Conservation (phyloP, 805 yeast genomes). For the Spathaspora sp. region DNA sequence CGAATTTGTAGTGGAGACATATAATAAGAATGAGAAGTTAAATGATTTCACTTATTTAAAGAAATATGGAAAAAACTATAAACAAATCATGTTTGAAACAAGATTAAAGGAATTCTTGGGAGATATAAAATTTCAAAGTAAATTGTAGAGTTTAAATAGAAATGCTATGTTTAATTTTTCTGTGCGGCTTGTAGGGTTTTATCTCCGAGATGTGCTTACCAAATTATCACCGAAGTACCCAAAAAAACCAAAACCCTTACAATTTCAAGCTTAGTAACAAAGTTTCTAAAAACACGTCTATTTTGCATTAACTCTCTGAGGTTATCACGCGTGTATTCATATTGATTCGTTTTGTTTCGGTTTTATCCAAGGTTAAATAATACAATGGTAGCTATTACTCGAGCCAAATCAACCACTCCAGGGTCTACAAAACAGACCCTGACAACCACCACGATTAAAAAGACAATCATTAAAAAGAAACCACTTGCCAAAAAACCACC, state of each 20-base stretch:
- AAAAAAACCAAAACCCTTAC: too few relatives aligned
- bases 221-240: background rate
- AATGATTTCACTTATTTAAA: constrained; percentile 7
- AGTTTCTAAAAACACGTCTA: background rate
- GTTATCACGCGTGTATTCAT: background rate
- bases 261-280: background rate
- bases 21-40: background rate
- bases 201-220: background rate
- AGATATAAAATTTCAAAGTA: constrained; percentile 1
- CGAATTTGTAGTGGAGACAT: constrained; percentile 4
- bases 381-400: constrained; percentile 6
- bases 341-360: background rate
- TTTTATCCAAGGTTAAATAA: background rate
- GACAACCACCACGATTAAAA: background rate
- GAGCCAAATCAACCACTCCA: constrained; percentile 4
- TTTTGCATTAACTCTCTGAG: background rate
- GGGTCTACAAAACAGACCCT: background rate
- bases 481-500: constrained; percentile 1
- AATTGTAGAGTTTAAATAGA: constrained; percentile 2
- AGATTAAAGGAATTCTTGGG: constrained; percentile 2
- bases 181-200: background rate
- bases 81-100: constrained; percentile 3
- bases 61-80: constrained; percentile 9
- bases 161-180: background rate
- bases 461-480: background rate